Evolutionary conservation across 78 protist species (phyloP).

Genomic region (Dictyostelium firmibasis): DNA sequence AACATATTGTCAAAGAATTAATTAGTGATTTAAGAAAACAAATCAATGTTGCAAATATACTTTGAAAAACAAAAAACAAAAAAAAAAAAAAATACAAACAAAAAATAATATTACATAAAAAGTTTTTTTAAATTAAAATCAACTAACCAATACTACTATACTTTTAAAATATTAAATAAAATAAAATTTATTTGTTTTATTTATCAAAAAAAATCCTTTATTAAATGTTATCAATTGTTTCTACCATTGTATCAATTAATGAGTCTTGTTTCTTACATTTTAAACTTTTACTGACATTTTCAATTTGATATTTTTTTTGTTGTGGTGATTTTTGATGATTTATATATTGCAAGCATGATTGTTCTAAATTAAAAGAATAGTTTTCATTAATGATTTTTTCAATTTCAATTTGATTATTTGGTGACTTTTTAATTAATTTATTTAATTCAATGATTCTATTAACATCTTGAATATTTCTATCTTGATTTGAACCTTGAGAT

Average conservation of each 20-base stretch:
- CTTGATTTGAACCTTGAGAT: background rate
- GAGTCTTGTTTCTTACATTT: background rate
- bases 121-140: no score
- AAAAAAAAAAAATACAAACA: constrained; percentile 1
- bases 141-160: no score
- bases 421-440: background rate
- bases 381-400: background rate
- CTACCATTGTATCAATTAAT: background rate
- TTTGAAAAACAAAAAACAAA: background rate
- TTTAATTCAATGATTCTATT: background rate
- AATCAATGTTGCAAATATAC: background rate
- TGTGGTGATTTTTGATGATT: background rate
- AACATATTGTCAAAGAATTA: constrained; percentile 27
- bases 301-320: no score
- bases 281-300: background rate
- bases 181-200: no score
- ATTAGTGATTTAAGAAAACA: constrained; percentile 4
- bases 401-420: background rate
- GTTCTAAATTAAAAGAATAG: background rate
- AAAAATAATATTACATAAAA: background rate
- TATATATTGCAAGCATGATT: background rate
- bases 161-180: no score
- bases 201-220: no score
- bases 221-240: background rate
- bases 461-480: background rate